Base-by-base conservation (phyloP, 2,329 filamentous ascomycete species). In the Coniochaeta sp. region DNA sequence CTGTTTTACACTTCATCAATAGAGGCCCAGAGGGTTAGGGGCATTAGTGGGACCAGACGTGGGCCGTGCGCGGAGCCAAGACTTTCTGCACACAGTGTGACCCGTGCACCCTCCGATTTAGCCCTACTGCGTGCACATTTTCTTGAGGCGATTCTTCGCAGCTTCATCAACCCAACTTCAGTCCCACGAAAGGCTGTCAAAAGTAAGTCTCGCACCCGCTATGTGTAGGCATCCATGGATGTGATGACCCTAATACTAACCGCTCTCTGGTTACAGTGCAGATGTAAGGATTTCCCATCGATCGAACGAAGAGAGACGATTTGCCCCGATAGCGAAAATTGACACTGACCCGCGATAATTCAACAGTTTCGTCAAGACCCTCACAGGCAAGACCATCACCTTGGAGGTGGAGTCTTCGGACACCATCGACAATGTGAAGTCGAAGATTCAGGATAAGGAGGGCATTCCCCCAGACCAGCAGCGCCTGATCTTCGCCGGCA, bases 351-450 rank as follows among this genome's bases (percentile, higher is more conserved):
- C 47, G 47, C 47, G 47, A 52, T 52, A 52, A 65, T 63, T 65
- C 59, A 67, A 69, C 81, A 96, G 91, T 89, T 98, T 98, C 89
- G 93, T 98, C 84, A 98, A 97, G 89, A 97, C 93, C 87, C 91
- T 97, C 77, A 97, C 93, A 86, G 93, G 95, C 83, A 98, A 98
- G 91, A 98, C 93, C 81, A 97, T 98, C 86, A 98, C 95, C 81
- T 89, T 97, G 74, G 93, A 98, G 89, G 93, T 97, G 79, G 93
- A 97, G 89, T 96, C 92, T 75, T 91, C 88, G 76, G 93, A 98
- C 82, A 97, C 93, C 74, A 98, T 98, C 84, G 93, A 98, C 88
- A 98, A 97, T 88, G 93, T 98, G 81, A 98, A 98, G 89, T 89
- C 88, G 84, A 97, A 97, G 90, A 97, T 98, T 80, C 93, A 97